phyloP scores from a whole-genome alignment of 257 asterid species.

The Ilex aquifolium region DNA sequence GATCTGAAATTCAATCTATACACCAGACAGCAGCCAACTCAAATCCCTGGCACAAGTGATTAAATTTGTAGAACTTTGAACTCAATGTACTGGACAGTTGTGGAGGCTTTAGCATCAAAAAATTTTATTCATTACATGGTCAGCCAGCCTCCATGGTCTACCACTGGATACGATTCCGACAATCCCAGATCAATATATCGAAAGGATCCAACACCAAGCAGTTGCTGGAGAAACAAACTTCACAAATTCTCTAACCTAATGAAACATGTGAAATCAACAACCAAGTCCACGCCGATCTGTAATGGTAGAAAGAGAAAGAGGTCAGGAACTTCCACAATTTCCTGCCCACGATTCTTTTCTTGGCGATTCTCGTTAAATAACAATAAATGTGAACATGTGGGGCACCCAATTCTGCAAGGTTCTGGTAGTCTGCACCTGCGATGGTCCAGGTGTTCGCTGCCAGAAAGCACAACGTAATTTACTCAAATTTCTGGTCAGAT shows the following conservation, averaged over 20 bases:
- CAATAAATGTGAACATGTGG: background rate
- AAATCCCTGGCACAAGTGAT: too few species aligned
- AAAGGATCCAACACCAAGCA: background rate
- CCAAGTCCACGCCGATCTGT: background rate
- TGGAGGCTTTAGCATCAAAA: too few species aligned
- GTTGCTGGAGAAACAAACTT: too few species aligned
- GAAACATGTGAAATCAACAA: background rate
- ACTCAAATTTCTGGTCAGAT: constrained; percentile 37
- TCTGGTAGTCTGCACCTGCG: background rate
- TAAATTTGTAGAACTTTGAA: too few species aligned
- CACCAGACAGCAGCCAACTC: too few species aligned
- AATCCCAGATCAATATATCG: too few species aligned
- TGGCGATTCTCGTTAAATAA: background rate
- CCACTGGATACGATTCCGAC: background rate
- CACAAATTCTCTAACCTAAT: background rate
- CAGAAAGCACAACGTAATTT: background rate
- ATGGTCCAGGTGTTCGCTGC: background rate
- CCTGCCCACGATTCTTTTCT: background rate
- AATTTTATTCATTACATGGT: background rate
- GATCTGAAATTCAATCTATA: too few species aligned
- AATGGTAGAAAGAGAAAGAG: background rate
- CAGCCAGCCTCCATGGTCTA: background rate
- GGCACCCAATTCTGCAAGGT: background rate
- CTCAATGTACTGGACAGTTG: too few species aligned
- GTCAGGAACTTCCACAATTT: background rate